Evolutionary conservation across 768 basidiomycete genomes (phyloP).

Genomic region (Xerocomellus dryophilus): DNA sequence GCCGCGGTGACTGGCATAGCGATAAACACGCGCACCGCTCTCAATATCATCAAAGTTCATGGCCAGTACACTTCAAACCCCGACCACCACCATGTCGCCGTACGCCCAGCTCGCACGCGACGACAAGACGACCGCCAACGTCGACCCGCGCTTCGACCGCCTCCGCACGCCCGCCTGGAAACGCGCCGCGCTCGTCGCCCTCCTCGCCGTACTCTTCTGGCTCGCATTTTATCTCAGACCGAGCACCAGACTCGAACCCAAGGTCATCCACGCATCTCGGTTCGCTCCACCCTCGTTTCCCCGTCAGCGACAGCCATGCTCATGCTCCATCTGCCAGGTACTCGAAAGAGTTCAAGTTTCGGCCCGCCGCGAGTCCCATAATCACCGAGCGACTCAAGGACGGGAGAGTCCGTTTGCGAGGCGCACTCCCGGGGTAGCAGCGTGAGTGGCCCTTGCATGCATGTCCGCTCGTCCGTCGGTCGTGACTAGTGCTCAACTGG

Average conservation of each 20-base stretch:
- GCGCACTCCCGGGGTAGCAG: constrained; percentile 46
- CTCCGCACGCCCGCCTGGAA: constrained; percentile 45
- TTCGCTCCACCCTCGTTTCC: constrained; percentile 29
- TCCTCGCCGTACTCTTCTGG: constrained; percentile 47
- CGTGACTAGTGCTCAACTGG: not conserved
- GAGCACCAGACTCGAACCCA: constrained; percentile 31
- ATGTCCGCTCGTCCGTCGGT: too few relatives aligned
- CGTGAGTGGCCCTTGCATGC: too few relatives aligned
- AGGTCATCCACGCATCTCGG: constrained; percentile 64
- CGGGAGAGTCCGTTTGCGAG: constrained; percentile 65
- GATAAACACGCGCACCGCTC: not conserved
- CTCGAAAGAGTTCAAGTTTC: constrained; percentile 75
- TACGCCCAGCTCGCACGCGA: constrained; percentile 12
- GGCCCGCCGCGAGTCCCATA: constrained; percentile 82
- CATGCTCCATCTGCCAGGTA: constrained; percentile 51
- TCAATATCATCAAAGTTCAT: constrained; percentile 4
- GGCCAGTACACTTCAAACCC: constrained; percentile 20
- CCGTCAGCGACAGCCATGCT: not conserved
- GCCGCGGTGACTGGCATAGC: not conserved
- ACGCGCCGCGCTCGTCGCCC: constrained; percentile 42
- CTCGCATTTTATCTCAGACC: constrained; percentile 29
- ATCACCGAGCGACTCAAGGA: constrained; percentile 62
- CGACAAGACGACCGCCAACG: not conserved
- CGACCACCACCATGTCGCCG: constrained; percentile 16
- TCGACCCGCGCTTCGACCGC: constrained; percentile 33